Conservation (phyloP, 345 rosid species). For the Syzygium jambos region DNA sequence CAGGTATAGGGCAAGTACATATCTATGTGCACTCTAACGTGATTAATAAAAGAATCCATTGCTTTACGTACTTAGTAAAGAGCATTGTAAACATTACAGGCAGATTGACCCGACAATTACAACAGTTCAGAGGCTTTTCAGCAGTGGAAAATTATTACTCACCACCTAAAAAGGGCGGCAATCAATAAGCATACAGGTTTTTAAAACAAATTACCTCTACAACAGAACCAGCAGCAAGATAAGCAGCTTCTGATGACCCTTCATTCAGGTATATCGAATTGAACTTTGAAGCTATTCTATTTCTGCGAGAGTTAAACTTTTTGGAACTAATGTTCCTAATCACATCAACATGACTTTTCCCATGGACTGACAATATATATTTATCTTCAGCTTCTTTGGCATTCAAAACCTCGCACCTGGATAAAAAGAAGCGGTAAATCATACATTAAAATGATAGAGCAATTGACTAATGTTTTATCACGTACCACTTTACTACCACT, state of each 20-base stretch:
- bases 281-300: slow-evolving; percentile 42
- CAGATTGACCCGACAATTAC: neutral
- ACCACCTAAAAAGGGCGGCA: neutral
- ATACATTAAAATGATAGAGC: neutral
- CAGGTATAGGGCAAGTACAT: neutral
- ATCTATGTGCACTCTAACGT: neutral
- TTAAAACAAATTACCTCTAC: slow-evolving; percentile 40
- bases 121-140: neutral
- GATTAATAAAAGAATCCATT: neutral
- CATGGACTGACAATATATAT: slow-evolving; percentile 48
- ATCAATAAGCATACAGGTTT: neutral
- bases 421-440: neutral
- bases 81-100: neutral
- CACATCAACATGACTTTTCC: slow-evolving; percentile 51
- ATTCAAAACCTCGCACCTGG: slow-evolving; percentile 67
- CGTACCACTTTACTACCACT: neutral
- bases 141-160: neutral
- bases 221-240: slow-evolving; percentile 85
- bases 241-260: slow-evolving; percentile 83
- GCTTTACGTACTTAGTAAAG: neutral
- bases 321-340: slow-evolving; percentile 59
- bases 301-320: slow-evolving; percentile 36
- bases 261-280: slow-evolving; percentile 78
- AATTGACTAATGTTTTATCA: neutral
- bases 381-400: slow-evolving; percentile 64